phyloP scores from a whole-genome alignment of 352 stramenopile genomes.

The Phytophthora fragariae region DNA sequence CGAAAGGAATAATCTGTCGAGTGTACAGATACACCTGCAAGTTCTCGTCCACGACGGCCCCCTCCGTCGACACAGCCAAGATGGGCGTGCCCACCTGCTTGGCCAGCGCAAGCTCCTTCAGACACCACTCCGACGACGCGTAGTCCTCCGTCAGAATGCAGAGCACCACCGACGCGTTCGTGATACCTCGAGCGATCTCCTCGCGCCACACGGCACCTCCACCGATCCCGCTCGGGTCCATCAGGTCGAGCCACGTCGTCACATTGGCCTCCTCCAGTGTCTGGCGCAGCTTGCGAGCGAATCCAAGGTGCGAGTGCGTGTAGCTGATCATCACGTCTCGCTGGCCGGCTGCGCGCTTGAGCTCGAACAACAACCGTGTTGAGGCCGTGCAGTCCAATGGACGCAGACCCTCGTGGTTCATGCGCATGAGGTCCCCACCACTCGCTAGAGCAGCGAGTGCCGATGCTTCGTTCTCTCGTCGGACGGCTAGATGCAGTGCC shows the following conservation, averaged over 20 bases:
- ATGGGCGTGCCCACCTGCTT: slow-evolving; percentile 79
- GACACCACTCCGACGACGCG: slow-evolving; percentile 48
- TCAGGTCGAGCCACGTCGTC: slow-evolving; percentile 80
- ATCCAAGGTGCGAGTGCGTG: slow-evolving; percentile 78
- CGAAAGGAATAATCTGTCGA: slow-evolving; percentile 74
- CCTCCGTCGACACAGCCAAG: slow-evolving; percentile 70
- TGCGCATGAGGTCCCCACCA: slow-evolving; percentile 70
- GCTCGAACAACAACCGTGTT: slow-evolving; percentile 68
- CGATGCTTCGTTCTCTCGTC: slow-evolving; percentile 59
- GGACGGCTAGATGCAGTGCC: slow-evolving; percentile 69
- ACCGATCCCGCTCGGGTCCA: slow-evolving; percentile 81
- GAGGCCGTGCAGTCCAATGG: slow-evolving; percentile 75
- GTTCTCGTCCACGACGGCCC: slow-evolving; percentile 63
- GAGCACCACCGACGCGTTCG: slow-evolving; percentile 68
- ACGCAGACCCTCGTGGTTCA: slow-evolving; percentile 67
- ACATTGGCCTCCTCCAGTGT: slow-evolving; percentile 68
- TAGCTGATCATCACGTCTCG: slow-evolving; percentile 89
- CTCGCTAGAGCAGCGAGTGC: slow-evolving; percentile 62
- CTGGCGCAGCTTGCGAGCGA: slow-evolving; percentile 72
- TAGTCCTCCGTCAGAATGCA: slow-evolving; percentile 80
- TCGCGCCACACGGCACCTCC: slow-evolving; percentile 74
- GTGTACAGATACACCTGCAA: slow-evolving; percentile 82
- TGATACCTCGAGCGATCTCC: slow-evolving; percentile 75
- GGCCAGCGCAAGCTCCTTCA: slow-evolving; percentile 49
- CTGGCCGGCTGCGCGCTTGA: slow-evolving; percentile 72